Conservation (phyloP, 495 filamentous ascomycete genomes). For the Cudoniella acicularis region DNA sequence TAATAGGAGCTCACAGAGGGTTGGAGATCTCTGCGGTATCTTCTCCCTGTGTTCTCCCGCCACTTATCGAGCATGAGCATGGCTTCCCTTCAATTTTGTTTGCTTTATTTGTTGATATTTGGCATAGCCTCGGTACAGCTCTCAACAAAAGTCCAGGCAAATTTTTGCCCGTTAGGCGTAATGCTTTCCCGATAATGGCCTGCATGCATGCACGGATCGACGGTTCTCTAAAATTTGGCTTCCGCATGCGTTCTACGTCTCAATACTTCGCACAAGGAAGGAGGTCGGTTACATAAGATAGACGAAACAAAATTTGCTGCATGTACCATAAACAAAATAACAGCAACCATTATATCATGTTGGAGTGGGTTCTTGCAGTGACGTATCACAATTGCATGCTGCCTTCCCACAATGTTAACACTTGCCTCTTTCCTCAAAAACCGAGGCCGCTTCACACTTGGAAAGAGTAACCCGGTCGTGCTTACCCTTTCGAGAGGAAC, state of each 20-base stretch:
- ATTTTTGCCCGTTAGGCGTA: slow-evolving; percentile 11
- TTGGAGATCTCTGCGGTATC: slow-evolving; percentile 23
- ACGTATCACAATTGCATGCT: no score
- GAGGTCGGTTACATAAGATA: slow-evolving; percentile 22
- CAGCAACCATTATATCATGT: slow-evolving; percentile 7
- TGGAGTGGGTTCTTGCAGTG: not conserved
- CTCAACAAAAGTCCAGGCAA: slow-evolving; percentile 22
- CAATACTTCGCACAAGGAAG: slow-evolving; percentile 13
- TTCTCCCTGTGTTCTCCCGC: slow-evolving; percentile 14
- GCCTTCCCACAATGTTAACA: no score
- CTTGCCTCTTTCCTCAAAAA: no score
- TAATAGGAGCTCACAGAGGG: slow-evolving; percentile 20
- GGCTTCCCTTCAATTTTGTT: slow-evolving; percentile 14
- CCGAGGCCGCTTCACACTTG: no score
- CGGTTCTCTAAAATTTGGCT: slow-evolving; percentile 15
- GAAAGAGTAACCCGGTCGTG: no score
- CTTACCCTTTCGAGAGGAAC: no score
- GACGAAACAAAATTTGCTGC: slow-evolving; percentile 23
- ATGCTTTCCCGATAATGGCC: slow-evolving; percentile 16
- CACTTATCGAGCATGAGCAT: slow-evolving; percentile 17
- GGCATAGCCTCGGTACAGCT: slow-evolving; percentile 24
- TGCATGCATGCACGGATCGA: slow-evolving; percentile 22
- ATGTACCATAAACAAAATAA: slow-evolving; percentile 25
- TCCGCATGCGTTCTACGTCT: slow-evolving; percentile 15
- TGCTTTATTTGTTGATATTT: slow-evolving; percentile 26